Percentiles rank a stretch among this genome's conserved stretches.
Evolutionary conservation across 2,329 filamentous ascomycete species (phyloP).

Genomic region (Fusarium pseudograminearum): DNA sequence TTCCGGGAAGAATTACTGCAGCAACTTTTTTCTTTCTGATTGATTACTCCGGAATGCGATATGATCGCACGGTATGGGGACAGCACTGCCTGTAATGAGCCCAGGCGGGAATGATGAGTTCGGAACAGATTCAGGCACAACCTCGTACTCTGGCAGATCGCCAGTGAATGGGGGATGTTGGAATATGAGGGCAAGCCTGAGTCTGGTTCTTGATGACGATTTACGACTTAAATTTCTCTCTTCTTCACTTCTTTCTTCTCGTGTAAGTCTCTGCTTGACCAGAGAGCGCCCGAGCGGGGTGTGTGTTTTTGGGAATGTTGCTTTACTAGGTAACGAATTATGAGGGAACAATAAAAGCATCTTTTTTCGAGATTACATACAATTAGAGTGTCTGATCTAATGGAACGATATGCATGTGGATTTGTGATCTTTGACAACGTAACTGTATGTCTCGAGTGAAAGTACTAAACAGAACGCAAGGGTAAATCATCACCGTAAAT

Average conservation of each 20-base stretch:
- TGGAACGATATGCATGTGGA: conserved; percentile 14
- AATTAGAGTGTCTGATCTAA: conserved; percentile 42
- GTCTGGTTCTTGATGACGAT: conserved; percentile 41
- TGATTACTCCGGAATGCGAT: conserved; percentile 48
- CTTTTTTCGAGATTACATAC: conserved; percentile 46
- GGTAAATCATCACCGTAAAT: neutral
- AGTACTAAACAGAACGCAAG: neutral
- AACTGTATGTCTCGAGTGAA: neutral
- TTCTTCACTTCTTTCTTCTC: conserved; percentile 45
- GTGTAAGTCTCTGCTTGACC: conserved; percentile 28
- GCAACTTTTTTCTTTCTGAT: conserved; percentile 42
- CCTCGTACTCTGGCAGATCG: conserved; percentile 33
- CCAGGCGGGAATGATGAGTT: conserved; percentile 53
- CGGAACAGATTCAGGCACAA: conserved; percentile 42
- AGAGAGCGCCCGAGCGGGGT: conserved; percentile 50
- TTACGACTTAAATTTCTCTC: conserved; percentile 51
- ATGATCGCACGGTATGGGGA: conserved; percentile 49
- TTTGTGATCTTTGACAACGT: neutral
- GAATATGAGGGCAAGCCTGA: conserved; percentile 44
- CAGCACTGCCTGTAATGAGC: conserved; percentile 55
- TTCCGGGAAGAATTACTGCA: conserved; percentile 42
- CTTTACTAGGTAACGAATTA: conserved; percentile 57
- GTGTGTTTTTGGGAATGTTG: conserved; percentile 52
- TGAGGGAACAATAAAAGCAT: conserved; percentile 57
- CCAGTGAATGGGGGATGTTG: conserved; percentile 38